Conservation (phyloP, 768 basidiomycete genomes). For the Pleurotus tuoliensis region DNA sequence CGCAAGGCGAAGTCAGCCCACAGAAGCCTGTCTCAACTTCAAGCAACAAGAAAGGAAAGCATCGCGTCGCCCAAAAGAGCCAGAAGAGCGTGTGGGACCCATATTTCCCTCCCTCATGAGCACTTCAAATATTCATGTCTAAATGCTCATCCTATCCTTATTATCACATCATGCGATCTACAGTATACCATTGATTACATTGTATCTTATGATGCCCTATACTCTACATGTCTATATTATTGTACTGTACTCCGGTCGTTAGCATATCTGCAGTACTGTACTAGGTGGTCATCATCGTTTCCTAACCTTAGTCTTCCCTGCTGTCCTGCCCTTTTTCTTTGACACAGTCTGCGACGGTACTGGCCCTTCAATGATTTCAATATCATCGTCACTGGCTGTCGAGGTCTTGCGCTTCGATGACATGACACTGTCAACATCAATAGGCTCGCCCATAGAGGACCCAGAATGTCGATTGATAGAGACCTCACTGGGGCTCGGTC, state of each 20-base stretch:
- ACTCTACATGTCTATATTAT: constrained; percentile 4
- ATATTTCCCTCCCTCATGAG: constrained; percentile 31
- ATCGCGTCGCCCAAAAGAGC: constrained; percentile 3
- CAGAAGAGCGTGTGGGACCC: constrained; percentile 37
- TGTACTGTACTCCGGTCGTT: too few species aligned
- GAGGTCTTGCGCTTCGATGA: constrained; percentile 50
- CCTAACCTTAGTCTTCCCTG: constrained; percentile 36
- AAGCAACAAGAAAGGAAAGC: constrained; percentile 19
- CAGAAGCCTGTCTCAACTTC: constrained; percentile 18
- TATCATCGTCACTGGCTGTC: constrained; percentile 47
- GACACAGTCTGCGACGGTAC: constrained; percentile 21
- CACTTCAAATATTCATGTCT: too few species aligned
- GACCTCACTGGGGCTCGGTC: constrained; percentile 43
- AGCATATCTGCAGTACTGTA: too few species aligned
- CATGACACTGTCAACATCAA: constrained; percentile 37
- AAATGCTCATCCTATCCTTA: neutral
- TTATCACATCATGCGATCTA: neutral
- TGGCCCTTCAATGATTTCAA: constrained; percentile 49
- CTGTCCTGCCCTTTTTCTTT: constrained; percentile 33
- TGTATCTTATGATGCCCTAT: neutral
- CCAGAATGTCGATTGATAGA: constrained; percentile 36
- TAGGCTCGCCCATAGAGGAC: constrained; percentile 38
- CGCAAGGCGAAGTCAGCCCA: constrained; percentile 46
- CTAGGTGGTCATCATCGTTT: constrained; percentile 28
- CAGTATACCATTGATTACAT: constrained; percentile 1